phyloP scores from a whole-genome alignment of 1,284 basidiomycete species.

The Apiotrichum sp. region DNA sequence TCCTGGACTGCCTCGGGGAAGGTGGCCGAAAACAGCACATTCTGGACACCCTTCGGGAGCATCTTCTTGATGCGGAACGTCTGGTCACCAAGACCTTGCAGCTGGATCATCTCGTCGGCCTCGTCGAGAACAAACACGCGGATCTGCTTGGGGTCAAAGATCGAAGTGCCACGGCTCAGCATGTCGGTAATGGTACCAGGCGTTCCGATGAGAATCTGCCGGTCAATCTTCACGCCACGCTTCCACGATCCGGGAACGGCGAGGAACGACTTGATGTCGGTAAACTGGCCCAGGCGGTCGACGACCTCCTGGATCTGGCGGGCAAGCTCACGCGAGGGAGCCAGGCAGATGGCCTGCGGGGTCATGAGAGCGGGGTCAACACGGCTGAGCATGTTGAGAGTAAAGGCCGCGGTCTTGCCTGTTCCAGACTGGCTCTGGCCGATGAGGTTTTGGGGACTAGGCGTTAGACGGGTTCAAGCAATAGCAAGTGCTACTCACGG shows the following conservation, averaged over 20 bases:
- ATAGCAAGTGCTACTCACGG: slow-evolving; percentile 57
- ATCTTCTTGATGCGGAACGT: slow-evolving; percentile 88
- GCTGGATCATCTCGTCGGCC: slow-evolving; percentile 97
- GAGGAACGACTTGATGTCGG: slow-evolving; percentile 83
- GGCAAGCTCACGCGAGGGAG: slow-evolving; percentile 92
- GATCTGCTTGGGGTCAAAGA: slow-evolving; percentile 64
- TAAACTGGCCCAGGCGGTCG: slow-evolving; percentile 91
- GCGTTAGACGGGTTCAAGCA: neutral
- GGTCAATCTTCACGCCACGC: slow-evolving; percentile 56
- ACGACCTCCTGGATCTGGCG: slow-evolving; percentile 97
- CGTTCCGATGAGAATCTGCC: slow-evolving; percentile 92
- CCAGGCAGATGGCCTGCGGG: slow-evolving; percentile 89
- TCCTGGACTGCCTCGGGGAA: slow-evolving; percentile 88
- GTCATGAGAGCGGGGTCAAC: slow-evolving; percentile 77
- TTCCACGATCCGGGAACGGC: slow-evolving; percentile 77
- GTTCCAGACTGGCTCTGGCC: slow-evolving; percentile 99
- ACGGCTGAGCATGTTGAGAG: slow-evolving; percentile 92
- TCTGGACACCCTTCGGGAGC: slow-evolving; percentile 57
- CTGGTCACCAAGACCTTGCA: slow-evolving; percentile 94
- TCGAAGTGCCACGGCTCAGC: slow-evolving; percentile 48
- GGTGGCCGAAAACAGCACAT: slow-evolving; percentile 95
- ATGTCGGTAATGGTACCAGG: slow-evolving; percentile 93
- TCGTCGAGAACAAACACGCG: slow-evolving; percentile 97
- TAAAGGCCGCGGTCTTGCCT: slow-evolving; percentile 98
- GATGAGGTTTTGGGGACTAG: slow-evolving; percentile 92